Conservation (phyloP, 2,329 filamentous ascomycete species). For the Aspergillus aculeatus region DNA sequence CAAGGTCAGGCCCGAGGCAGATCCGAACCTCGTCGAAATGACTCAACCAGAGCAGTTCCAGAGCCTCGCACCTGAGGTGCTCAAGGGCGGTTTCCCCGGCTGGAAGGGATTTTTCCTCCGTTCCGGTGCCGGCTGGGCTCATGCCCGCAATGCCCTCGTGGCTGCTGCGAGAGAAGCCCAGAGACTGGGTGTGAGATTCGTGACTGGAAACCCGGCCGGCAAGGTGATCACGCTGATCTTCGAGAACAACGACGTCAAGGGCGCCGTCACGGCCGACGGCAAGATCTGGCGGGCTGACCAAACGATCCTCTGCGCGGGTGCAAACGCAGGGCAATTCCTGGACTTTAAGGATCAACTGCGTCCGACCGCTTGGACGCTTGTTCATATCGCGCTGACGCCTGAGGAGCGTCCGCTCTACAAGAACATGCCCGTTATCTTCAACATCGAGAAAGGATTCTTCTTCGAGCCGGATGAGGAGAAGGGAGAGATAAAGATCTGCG, state of each 20-base stretch:
- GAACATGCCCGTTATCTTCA: slow-evolving; percentile 45
- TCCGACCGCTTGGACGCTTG: slow-evolving; percentile 49
- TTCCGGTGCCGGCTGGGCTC: slow-evolving; percentile 53
- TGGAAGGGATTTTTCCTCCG: slow-evolving; percentile 47
- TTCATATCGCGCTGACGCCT: slow-evolving; percentile 45
- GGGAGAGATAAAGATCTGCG: slow-evolving; percentile 41
- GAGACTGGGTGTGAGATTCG: slow-evolving; percentile 47
- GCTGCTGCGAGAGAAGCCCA: slow-evolving; percentile 47
- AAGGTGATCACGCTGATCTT: slow-evolving; percentile 40
- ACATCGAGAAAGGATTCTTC: slow-evolving; percentile 50
- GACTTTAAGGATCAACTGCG: slow-evolving; percentile 47
- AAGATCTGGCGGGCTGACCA: slow-evolving; percentile 36
- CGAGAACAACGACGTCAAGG: slow-evolving; percentile 37
- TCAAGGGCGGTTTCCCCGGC: slow-evolving; percentile 45
- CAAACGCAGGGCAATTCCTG: slow-evolving; percentile 42
- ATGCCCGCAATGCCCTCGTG: slow-evolving; percentile 48
- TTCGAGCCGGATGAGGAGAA: slow-evolving; percentile 47
- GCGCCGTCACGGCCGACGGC: slow-evolving; percentile 42
- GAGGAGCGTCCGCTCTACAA: slow-evolving; percentile 46
- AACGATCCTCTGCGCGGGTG: slow-evolving; percentile 47
- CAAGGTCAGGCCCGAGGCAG: slow-evolving; percentile 29
- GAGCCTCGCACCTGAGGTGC: slow-evolving; percentile 50
- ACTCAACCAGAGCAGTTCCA: slow-evolving; percentile 46
- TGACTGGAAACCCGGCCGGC: slow-evolving; percentile 42
- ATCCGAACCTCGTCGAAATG: slow-evolving; percentile 35